Evolutionary conservation across 495 filamentous ascomycete genomes (phyloP).

Genomic region (Penicillium arizonense): DNA sequence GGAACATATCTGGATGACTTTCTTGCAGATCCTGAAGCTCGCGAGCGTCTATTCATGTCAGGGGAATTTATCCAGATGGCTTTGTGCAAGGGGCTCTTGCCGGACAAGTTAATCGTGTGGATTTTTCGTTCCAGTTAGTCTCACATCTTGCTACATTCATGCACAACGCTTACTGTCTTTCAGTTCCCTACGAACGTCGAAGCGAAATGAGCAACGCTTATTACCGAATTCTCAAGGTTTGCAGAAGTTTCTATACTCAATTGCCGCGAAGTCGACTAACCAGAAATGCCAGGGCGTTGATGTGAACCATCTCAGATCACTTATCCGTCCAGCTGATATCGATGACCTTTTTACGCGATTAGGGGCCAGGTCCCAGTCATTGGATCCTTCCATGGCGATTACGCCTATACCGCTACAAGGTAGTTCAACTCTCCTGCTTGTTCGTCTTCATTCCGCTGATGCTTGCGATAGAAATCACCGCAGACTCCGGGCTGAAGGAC

Average conservation of each 20-base stretch:
- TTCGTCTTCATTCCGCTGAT: not conserved
- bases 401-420: constrained; percentile 23
- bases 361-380: constrained; percentile 29
- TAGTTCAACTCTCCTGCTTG: not conserved
- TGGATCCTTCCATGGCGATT: constrained; percentile 26
- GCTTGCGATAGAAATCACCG: not conserved
- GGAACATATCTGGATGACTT: constrained; percentile 24
- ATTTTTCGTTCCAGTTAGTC: constrained; percentile 61
- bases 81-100: constrained; percentile 51
- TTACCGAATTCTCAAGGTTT: constrained; percentile 49
- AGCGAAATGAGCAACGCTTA: constrained; percentile 66
- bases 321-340: constrained; percentile 33
- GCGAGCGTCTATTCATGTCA: constrained; percentile 65
- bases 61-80: constrained; percentile 54
- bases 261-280: not conserved
- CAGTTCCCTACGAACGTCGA: constrained; percentile 57
- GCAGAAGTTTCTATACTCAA: constrained; percentile 4
- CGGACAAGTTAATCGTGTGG: constrained; percentile 74
- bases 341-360: constrained; percentile 32
- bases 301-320: constrained; percentile 18
- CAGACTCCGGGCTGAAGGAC: constrained; percentile 5
- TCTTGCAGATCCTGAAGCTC: constrained; percentile 40
- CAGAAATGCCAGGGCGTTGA: constrained; percentile 15
- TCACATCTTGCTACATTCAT: not conserved
- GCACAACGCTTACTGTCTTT: constrained; percentile 10